Base-by-base conservation (phyloP, 2,329 filamentous ascomycete genomes). In the Colletotrichum scovillei region DNA sequence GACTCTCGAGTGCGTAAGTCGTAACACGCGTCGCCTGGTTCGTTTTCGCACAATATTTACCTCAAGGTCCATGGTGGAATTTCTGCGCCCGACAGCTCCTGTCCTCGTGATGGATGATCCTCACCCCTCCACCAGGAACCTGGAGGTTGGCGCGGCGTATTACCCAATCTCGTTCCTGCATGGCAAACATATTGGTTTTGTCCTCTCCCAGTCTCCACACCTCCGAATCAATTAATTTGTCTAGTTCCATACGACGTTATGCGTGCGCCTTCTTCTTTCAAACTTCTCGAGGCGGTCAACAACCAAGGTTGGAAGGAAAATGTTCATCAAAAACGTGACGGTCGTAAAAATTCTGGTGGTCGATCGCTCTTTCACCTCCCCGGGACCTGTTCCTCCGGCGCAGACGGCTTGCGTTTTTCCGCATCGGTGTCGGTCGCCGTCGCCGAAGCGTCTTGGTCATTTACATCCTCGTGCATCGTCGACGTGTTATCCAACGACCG, bases 361-460 rank as follows among this genome's bases (percentile, higher is more conserved):
- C 42, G 42, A 16, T 19, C 16, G 38, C 14, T 57, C 56, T 6
- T 55, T 59, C 52, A 63, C 49, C 58, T 63, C 30, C 19, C 52
- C 42, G 59, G 66, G 30, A 16, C 68, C 16, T 63, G 4, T 58
- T 24, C 66, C 42, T 69, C 69, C 53, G 53, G 59, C 9, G 22
- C 24, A 11, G 42, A 30, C 59, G 53, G 28, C 24, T 14, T 35
- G 5, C 53, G 14, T 55, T 69, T 69, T 28, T 72, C 69, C 66
- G 46, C 53, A 16, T 72, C 66, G 6, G 53, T 64, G 53, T 72
- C 69, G 5, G 69, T 69, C 66, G 46, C 32, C 52, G 69, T 63
- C 26, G 24, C 26, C 28, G 69, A 71, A 14, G 64, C 52, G n/a
- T 68, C 57, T 2, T 59, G 58, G 3, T 26, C 56, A 3, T 5